These are phyloP conservation scores for Annulohypoxylon nitens DNA, from an alignment of 495 filamentous ascomycete genomes.

Conservation along the genomic window DNA sequence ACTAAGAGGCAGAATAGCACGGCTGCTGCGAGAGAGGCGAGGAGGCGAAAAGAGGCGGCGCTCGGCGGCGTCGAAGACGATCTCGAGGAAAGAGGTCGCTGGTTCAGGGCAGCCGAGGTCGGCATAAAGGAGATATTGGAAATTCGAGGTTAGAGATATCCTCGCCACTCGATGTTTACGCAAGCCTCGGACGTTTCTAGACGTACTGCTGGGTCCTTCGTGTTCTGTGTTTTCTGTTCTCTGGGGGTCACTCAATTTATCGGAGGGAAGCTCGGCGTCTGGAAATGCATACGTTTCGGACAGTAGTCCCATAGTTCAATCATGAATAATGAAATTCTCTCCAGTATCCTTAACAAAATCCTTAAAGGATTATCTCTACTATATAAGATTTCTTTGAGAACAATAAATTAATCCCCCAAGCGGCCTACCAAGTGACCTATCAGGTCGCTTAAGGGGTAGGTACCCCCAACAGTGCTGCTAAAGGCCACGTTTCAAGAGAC, in stretches of 20 bases:
- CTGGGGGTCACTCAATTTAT: not conserved
- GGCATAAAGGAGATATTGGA: slow-evolving; percentile 76
- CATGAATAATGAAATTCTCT: too few relatives aligned
- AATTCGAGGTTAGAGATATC: slow-evolving; percentile 34
- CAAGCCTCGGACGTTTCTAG: slow-evolving; percentile 13
- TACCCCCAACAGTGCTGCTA: too few relatives aligned
- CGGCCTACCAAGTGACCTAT: too few relatives aligned
- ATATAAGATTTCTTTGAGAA: too few relatives aligned
- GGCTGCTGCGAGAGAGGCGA: slow-evolving; percentile 81
- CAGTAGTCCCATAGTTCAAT: too few relatives aligned
- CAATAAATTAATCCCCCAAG: too few relatives aligned
- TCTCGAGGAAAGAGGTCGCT: slow-evolving; percentile 83
- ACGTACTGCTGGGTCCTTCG: not conserved
- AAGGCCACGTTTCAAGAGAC: too few relatives aligned
- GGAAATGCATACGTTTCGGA: too few relatives aligned
- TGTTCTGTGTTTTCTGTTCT: not conserved
- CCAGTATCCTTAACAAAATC: too few relatives aligned
- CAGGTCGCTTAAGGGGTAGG: too few relatives aligned
- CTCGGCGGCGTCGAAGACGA: slow-evolving; percentile 78
- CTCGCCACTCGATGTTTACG: slow-evolving; percentile 24
- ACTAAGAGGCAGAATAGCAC: slow-evolving; percentile 74
- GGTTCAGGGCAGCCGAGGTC: slow-evolving; percentile 80
- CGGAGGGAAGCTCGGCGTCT: not conserved
- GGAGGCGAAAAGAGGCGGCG: slow-evolving; percentile 78
- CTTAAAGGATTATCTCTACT: too few relatives aligned